Evolutionary conservation across 2,329 filamentous ascomycete species (phyloP).

Genomic region (Ploettnerulaceae sp.): DNA sequence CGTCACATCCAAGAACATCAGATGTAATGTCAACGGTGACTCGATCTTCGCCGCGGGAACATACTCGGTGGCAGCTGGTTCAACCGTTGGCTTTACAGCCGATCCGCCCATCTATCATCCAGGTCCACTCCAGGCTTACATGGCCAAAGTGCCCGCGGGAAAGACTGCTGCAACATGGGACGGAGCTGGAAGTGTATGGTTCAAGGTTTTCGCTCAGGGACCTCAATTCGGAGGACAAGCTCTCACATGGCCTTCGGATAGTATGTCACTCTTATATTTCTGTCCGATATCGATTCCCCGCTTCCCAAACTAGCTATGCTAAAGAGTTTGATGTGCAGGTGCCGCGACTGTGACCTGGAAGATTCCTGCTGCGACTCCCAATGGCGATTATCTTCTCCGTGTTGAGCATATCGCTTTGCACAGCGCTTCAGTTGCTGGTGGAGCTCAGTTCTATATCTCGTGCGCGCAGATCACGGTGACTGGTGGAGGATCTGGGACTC

Average conservation of each 20-base stretch:
- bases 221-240: constrained; percentile 18
- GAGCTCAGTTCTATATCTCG: constrained; percentile 32
- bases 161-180: constrained; percentile 25
- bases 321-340: constrained; percentile 7
- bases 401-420: constrained; percentile 34
- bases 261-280: constrained; percentile 11
- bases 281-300: not conserved
- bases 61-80: constrained; percentile 26
- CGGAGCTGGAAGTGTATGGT: constrained; percentile 29
- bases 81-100: constrained; percentile 22
- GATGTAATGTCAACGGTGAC: constrained; percentile 36
- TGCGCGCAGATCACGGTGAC: constrained; percentile 42
- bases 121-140: constrained; percentile 26
- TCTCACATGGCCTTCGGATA: constrained; percentile 26
- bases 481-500: constrained; percentile 37
- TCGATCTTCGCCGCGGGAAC: constrained; percentile 22
- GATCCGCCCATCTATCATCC: constrained; percentile 30
- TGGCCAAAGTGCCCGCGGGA: constrained; percentile 28
- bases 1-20: constrained; percentile 38
- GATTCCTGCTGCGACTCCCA: constrained; percentile 33
- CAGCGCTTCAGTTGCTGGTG: constrained; percentile 13
- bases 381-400: constrained; percentile 38
- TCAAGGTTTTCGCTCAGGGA: constrained; percentile 28
- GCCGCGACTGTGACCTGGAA: constrained; percentile 21
- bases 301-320: too few species aligned